A percentile compares a stretch with the other conserved stretches of the same genome.
phyloP scores from a whole-genome alignment of 345 rosid genomes.

The Linum trigynum region DNA sequence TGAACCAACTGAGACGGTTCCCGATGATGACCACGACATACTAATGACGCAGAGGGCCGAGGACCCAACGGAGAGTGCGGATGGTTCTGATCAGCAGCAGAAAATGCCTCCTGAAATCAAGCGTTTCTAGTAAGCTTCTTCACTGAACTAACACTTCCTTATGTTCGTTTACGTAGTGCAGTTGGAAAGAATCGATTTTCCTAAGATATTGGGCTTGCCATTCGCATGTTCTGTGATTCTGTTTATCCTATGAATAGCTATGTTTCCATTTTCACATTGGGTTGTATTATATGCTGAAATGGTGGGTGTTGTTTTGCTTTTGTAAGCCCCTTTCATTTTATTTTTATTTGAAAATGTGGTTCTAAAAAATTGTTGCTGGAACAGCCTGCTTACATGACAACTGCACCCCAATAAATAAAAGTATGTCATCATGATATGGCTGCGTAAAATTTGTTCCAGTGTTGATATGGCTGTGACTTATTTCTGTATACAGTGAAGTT shows the following conservation, averaged over 20 bases:
- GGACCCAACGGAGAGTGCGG: slow-evolving; percentile 42
- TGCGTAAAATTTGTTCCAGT: neutral
- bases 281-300: too few species aligned
- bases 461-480: slow-evolving; percentile 4
- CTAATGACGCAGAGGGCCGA: slow-evolving; percentile 87
- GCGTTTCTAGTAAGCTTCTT: slow-evolving; percentile 64
- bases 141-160: neutral
- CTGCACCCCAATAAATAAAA: neutral
- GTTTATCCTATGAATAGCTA: too few species aligned
- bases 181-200: neutral
- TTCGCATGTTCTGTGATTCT: too few species aligned
- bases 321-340: too few species aligned
- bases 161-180: neutral
- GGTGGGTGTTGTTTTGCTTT: too few species aligned
- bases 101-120: slow-evolving; percentile 86
- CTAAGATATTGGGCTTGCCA: too few species aligned
- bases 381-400: neutral
- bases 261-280: too few species aligned
- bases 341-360: too few species aligned
- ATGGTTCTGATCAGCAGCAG: slow-evolving; percentile 61
- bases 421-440: neutral
- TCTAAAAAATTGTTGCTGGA: neutral
- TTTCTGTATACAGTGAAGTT: slow-evolving; percentile 60
- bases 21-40: slow-evolving; percentile 81
- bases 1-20: slow-evolving; percentile 76